Evolutionary conservation across 192 early-diverging fungal species (phyloP).

Genomic region (Jimgerdemannia flammicorona): DNA sequence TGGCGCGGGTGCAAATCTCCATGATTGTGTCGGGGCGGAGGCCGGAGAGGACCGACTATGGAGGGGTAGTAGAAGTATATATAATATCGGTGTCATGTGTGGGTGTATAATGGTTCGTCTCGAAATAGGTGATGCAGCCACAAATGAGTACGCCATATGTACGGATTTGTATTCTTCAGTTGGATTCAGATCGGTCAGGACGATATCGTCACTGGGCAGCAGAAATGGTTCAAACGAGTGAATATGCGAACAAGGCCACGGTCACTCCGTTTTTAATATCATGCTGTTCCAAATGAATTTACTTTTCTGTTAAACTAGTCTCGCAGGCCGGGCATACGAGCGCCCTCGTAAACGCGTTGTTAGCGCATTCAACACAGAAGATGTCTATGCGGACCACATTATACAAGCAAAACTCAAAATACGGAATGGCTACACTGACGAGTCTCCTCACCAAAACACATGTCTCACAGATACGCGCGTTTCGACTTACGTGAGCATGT

Average conservation of each 20-base stretch:
- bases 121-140: not conserved
- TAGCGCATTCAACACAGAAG: slow-evolving; percentile 62
- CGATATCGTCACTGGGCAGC: slow-evolving; percentile 46
- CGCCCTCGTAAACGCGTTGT: slow-evolving; percentile 38
- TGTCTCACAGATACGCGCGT: too few relatives aligned
- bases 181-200: slow-evolving; percentile 51
- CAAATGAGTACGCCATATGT: not conserved
- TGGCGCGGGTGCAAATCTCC: slow-evolving; percentile 60
- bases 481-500: slow-evolving; percentile 58
- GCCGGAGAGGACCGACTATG: slow-evolving; percentile 59
- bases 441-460: too few relatives aligned
- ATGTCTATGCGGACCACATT: slow-evolving; percentile 42
- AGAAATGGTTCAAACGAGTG: not conserved
- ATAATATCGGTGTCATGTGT: not conserved
- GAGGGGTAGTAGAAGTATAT: not conserved
- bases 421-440: too few relatives aligned
- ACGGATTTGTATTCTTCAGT: slow-evolving; percentile 65
- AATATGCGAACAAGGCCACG: not conserved
- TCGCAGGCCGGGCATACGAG: slow-evolving; percentile 63
- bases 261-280: too few relatives aligned
- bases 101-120: not conserved
- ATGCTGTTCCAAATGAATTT: slow-evolving; percentile 5
- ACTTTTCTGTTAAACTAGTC: slow-evolving; percentile 45
- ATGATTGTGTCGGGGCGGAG: slow-evolving; percentile 55
- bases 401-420: too few relatives aligned